Evolutionary conservation across 176 grass and related monocot genomes (phyloP).

Genomic region (Panicum miliaceum): DNA sequence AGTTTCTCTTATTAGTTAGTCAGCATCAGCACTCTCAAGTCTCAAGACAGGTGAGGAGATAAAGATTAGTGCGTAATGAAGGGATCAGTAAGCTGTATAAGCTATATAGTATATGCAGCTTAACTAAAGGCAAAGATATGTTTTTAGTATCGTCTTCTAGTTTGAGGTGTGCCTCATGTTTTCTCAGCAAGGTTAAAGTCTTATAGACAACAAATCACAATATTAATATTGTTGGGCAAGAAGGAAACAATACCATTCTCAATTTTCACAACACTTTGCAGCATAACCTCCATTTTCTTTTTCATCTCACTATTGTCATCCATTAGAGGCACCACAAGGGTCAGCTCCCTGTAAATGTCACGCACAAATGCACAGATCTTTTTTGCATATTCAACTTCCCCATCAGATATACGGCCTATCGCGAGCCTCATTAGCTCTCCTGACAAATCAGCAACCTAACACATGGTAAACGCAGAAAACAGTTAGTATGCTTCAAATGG

Average conservation of each 20-base stretch:
- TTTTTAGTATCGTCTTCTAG: not conserved
- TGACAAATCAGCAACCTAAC: constrained; percentile 95
- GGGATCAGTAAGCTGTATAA: constrained; percentile 18
- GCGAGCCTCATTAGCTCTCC: constrained; percentile 97
- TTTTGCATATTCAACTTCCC: constrained; percentile 94
- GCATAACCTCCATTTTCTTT: constrained; percentile 99
- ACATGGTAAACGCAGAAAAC: constrained; percentile 41
- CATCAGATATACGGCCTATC: constrained; percentile 97
- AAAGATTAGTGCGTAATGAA: not conserved
- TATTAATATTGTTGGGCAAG: constrained; percentile 35
- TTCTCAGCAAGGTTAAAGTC: constrained; percentile 27
- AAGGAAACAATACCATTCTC: constrained; percentile 87
- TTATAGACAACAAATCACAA: not conserved
- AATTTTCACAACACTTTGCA: constrained; percentile 95
- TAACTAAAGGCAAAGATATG: constrained; percentile 2
- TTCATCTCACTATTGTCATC: constrained; percentile 96
- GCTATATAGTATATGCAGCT: constrained; percentile 3
- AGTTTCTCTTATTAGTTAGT: constrained; percentile 3
- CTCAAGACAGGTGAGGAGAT: not conserved
- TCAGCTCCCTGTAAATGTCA: constrained; percentile 92
- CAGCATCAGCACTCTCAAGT: not conserved
- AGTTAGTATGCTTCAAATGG: constrained; percentile 28
- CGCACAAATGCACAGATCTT: constrained; percentile 88
- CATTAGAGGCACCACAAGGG: constrained; percentile 87
- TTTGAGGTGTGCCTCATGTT: not conserved